Evolutionary conservation across 106 monocot genomes (phyloP).

Genomic region (Chionographis japonica): DNA sequence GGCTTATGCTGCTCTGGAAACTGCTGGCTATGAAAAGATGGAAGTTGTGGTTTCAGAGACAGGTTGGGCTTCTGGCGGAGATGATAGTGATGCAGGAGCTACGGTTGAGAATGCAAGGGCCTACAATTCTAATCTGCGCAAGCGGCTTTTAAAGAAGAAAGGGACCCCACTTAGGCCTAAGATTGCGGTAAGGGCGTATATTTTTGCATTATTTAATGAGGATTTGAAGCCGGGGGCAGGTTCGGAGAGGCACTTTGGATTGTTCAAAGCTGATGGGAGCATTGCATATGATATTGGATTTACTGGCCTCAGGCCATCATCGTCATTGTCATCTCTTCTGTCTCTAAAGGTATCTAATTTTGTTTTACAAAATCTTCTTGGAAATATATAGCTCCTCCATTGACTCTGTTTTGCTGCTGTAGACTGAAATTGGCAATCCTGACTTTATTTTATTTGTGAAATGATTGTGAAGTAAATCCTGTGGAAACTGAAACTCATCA

Average conservation of each 20-base stretch:
- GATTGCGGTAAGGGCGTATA: conserved; percentile 52
- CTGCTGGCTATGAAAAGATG: conserved; percentile 65
- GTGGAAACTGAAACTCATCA: too few relatives aligned
- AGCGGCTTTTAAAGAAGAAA: conserved; percentile 69
- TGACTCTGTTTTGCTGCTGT: too few relatives aligned
- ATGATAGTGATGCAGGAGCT: conserved; percentile 68
- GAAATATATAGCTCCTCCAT: too few relatives aligned
- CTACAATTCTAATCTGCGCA: conserved; percentile 80
- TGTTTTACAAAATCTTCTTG: background rate
- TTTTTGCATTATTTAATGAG: conserved; percentile 95
- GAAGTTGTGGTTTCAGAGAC: conserved; percentile 82
- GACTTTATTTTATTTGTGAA: too few relatives aligned
- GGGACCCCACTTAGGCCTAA: conserved; percentile 85
- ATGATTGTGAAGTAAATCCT: too few relatives aligned
- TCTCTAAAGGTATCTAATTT: conserved; percentile 41
- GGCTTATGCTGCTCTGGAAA: conserved; percentile 67
- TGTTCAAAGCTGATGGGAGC: conserved; percentile 88
- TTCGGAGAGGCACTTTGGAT: conserved; percentile 81
- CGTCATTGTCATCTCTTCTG: conserved; percentile 31
- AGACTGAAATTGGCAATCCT: too few relatives aligned
- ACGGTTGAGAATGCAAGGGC: conserved; percentile 63
- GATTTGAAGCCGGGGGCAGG: conserved; percentile 61
- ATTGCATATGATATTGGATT: conserved; percentile 86
- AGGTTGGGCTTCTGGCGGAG: conserved; percentile 85
- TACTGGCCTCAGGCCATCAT: conserved; percentile 33